Percentiles rank a stretch among this genome's conserved stretches.
Conservation (phyloP, 495 filamentous ascomycete genomes). For the Lepraria neglecta region DNA sequence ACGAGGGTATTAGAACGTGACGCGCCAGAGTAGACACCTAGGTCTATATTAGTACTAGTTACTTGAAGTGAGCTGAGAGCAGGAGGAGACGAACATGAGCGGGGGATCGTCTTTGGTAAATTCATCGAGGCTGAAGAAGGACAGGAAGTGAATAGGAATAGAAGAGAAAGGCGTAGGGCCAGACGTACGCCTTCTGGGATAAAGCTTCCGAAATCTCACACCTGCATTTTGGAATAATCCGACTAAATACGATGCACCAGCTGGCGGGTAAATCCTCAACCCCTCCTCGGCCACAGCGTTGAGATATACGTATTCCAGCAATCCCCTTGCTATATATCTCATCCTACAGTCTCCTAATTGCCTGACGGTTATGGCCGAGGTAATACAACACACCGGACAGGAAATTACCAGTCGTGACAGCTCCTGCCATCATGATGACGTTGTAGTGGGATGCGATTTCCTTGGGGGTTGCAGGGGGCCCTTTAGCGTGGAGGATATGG, state of each 20-base stretch:
- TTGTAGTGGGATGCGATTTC: slow-evolving; percentile 7
- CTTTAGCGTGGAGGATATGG: background rate
- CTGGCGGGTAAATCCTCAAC: slow-evolving; percentile 1
- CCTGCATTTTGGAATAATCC: background rate
- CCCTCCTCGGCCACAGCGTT: background rate
- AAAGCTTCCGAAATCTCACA: slow-evolving; percentile 5
- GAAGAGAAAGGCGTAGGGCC: too few relatives aligned
- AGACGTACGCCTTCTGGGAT: slow-evolving; percentile 2
- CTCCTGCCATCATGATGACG: slow-evolving; percentile 4
- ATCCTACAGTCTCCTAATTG: background rate
- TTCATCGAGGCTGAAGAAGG: too few relatives aligned
- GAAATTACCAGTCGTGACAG: background rate
- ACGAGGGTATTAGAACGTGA: too few relatives aligned
- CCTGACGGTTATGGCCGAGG: background rate
- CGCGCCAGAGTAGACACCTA: too few relatives aligned
- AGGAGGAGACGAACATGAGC: too few relatives aligned
- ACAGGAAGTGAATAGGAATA: too few relatives aligned
- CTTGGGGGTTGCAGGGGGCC: background rate
- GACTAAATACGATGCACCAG: slow-evolving; percentile 2
- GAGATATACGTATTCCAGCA: background rate
- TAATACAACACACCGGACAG: slow-evolving; percentile 5
- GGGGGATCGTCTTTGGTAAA: too few relatives aligned
- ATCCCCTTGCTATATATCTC: background rate
- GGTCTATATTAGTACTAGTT: too few relatives aligned
- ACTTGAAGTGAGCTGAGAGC: too few relatives aligned